Percentiles rank a stretch among this genome's conserved stretches.
Evolutionary conservation across 371 early-diverging fungal species (phyloP).

Genomic region (Mortierella sp.): DNA sequence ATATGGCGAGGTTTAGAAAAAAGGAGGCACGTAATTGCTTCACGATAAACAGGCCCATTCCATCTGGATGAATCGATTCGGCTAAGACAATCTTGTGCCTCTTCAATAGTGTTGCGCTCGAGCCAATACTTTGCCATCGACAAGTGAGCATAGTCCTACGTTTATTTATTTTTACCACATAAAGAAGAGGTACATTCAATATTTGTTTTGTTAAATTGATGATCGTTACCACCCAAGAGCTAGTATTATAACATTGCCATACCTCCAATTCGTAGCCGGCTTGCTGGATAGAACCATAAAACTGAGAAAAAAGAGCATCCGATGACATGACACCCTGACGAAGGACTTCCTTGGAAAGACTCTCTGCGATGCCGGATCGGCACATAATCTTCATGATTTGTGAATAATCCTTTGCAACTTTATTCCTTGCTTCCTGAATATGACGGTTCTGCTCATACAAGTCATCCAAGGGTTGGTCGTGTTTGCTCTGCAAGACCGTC

Average conservation of each 20-base stretch:
- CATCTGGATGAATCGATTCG: conserved; percentile 22
- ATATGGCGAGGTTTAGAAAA: conserved; percentile 39
- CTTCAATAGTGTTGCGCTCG: conserved; percentile 26
- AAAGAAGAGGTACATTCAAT: neutral
- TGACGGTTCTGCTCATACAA: neutral
- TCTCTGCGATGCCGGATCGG: conserved; percentile 3
- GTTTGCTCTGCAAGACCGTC: conserved; percentile 28
- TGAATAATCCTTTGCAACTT: conserved; percentile 22
- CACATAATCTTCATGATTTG: conserved; percentile 41
- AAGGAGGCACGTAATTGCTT: conserved; percentile 31
- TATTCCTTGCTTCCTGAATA: neutral
- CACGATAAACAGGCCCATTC: conserved; percentile 32
- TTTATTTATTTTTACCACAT: neutral
- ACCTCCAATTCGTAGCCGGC: conserved; percentile 48
- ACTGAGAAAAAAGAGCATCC: conserved; percentile 39
- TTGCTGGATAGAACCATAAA: conserved; percentile 41
- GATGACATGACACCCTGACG: conserved; percentile 48
- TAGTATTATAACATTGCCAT: neutral
- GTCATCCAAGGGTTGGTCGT: conserved; percentile 3
- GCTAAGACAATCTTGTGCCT: conserved; percentile 40
- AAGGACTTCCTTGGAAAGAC: conserved; percentile 34
- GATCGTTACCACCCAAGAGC: neutral
- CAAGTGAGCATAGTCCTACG: conserved; percentile 38
- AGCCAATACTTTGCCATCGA: conserved; percentile 39
- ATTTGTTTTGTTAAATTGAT: neutral